Evolutionary conservation across 2,329 filamentous ascomycete genomes (phyloP), one percentile per base, ranked within the genome.

Genomic region (Colletotrichum sp.): DNA sequence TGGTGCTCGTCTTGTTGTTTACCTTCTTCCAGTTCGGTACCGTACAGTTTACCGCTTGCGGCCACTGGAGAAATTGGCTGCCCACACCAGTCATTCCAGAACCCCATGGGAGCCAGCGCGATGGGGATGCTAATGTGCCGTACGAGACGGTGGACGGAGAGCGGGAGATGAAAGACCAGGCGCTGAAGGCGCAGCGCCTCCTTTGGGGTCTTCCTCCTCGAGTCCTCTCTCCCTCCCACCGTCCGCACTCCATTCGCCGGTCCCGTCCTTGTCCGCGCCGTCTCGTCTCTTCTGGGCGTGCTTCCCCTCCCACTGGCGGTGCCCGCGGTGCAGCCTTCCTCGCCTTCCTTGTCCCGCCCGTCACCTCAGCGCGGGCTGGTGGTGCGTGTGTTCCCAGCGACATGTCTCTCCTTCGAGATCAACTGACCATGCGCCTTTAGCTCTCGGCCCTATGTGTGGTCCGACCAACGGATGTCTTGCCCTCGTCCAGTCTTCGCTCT

Each of bases 81-180:
- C 70, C 70, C 73, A 76, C 73, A 73, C 24, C 70, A 34, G 44
- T 73, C 73, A 76, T 76, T 76, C 73, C 73, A 76, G 73, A 76
- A 62, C 73, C 70, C 64, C 59, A 59, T 76, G 73, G 55, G 63
- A 59, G 69, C 39, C 32, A 64, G 34, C 18, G 16, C 15, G 70
- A 76, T 60, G 70, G 64, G n/a, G 59, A 69, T 62, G 39, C 34
- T 34, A 34, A 59, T 64, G 52, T 76, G 60, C 69, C 24, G 62
- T 75, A 72, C 55, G 69, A 66, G 44, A 55, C 39, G 55, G 52
- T 32, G 52, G 28, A 60, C 44, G 59, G 18, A 18, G 69, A 44
- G 73, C 60, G 70, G 63, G 63, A 73, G 64, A 76, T 68, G 71
- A 69, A 71, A 76, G 70, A 21, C 67, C 39, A 15, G 55, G 66